Base-by-base conservation (phyloP, 257 asterid genomes). In the Scutellaria minor region DNA sequence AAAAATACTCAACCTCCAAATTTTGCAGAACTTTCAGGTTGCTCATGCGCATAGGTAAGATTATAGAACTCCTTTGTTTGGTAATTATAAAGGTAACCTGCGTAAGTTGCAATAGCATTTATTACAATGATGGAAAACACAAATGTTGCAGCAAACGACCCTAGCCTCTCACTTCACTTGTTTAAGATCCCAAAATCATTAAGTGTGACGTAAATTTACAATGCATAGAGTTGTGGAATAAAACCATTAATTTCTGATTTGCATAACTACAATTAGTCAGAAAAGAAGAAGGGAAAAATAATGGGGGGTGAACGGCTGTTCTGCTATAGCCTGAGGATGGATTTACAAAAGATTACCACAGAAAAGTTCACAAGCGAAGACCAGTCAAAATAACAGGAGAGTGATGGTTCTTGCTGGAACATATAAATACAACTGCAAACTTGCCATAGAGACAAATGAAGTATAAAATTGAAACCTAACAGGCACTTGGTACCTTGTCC, bases 31-130 rank as follows among this genome's bases (percentile, higher is more conserved):
- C 84, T 90, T 86, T 88, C 96, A 31, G 99, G 99, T 81, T 92
- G 98, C 85, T 91, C 92, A 15, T 86, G 99, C 62, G 98, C 98
- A 76, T 87, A 88, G 53, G 99, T 95, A 73, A 95, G 97, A 85
- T 95, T 92, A 68, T 90, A 90, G 83, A 90, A 89, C 87, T 95
- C 99, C 81, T 87, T 90, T 14, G 99, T 95, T 77, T 95, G 99
- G 78, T 87, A 92, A 86, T 92, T 95, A 82, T 83, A 95, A 51
- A 95, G 97, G 83, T 95, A 88, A 76, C 99, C 99, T 95, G 93
- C 87, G 80, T 67, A 75, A 59, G 75, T 77, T 69, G 46, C 53
- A 78, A 47, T n/a, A 64, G 14, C 5, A 75, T 22, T 18, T 6
- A 68, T 68, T 64, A 72, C 27, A 68, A 70, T 42, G n/a, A 62